Evolutionary conservation across 1,284 basidiomycete species (phyloP), one percentile per base, ranked within the genome.

Genomic region (Kalmanozyma brasiliensis): DNA sequence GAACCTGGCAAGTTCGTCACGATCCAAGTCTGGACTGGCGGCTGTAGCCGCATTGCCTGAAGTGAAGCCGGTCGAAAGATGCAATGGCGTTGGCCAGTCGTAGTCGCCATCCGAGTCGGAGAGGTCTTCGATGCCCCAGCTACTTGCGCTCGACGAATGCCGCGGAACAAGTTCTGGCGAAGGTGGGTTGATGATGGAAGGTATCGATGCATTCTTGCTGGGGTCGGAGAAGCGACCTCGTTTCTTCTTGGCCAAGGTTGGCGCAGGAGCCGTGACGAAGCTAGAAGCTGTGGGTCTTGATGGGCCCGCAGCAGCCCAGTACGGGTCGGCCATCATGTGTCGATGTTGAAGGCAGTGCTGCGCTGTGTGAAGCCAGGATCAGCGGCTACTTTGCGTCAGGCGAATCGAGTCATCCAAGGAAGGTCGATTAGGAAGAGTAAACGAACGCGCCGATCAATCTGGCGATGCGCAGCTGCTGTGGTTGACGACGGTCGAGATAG

Each of bases 31-130:
- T 5, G 52, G 52, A 44, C 45, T 63, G 11, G 44, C 38, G 6
- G 49, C 20, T n/a, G 44, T 3, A 19, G 35, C 7, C 9, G 49
- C n/a, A n/a, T n/a, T n/a, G n/a, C n/a, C n/a, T n/a, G n/a, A n/a
- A n/a, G n/a, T n/a, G n/a, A n/a, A n/a, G n/a, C n/a, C 7, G 19
- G 49, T 23, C 20, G 57, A 41, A 4, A 29, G 23, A 20, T n/a
- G n/a, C n/a, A 40, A 34, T 10, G 46, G 22, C 7, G 49, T 30
- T 6, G 55, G 42, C 66, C 60, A 63, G 26, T 65, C 62, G 37
- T 61, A 61, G 43, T 70, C 67, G 35, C 67, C 67, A 36, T 70
- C 67, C 17, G 67, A 70, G 30, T 70, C 67, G 20, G 67, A 70
- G 23, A 61, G 53, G 16, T 65, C 62, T 10, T 59, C 62, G 35